Base-by-base conservation (phyloP, 129 eudicot genomes). In the Tanacetum coccineum region DNA sequence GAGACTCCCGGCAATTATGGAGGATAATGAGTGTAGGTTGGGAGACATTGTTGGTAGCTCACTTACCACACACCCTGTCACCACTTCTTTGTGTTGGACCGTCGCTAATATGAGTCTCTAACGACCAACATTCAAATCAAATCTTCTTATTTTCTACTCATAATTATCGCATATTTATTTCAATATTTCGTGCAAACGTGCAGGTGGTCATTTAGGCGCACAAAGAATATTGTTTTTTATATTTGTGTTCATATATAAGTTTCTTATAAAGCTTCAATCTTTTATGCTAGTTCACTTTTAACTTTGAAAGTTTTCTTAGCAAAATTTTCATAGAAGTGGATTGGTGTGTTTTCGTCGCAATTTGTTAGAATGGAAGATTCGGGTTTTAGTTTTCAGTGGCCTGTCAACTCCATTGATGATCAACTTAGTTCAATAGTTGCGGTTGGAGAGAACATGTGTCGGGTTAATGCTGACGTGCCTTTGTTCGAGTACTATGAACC, bases 281-380 rank as follows among this genome's bases (percentile, higher is more conserved):
- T 32, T 32, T 32, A 32, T 32, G 39, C 36, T 30, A 30, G 36
- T 32, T 5, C 39, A 32, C 1, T 6, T 32, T 32, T 5, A 32
- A 6, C 39, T 32, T 32, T 5, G 6, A 32, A 5, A 32, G 8
- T 4, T 32, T 32, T 32, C 39, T 6, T 32, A 32, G 39, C 1
- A 32, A 5, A 32, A 32, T 32, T 32, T 5, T 32, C 39, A 32
- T 32, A 5, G 39, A 32, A 32, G 39, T 52, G 58, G 26, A 15
- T 52, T 17, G 20, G 39, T 32, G 39, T 8, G 0, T 32, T 32
- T 56, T 75, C 72, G 1, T 45, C 78, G 55, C 88, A 82, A 17
- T 32, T 84, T 77, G 79, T 74, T 75, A 89, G 85, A 76, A 73
- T 85, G 76, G 91, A 84, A 53, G 89, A 88, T 64, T 64, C 77